Conservation (phyloP, 176 grass and related monocot species). For the Zoysia pacifica region DNA sequence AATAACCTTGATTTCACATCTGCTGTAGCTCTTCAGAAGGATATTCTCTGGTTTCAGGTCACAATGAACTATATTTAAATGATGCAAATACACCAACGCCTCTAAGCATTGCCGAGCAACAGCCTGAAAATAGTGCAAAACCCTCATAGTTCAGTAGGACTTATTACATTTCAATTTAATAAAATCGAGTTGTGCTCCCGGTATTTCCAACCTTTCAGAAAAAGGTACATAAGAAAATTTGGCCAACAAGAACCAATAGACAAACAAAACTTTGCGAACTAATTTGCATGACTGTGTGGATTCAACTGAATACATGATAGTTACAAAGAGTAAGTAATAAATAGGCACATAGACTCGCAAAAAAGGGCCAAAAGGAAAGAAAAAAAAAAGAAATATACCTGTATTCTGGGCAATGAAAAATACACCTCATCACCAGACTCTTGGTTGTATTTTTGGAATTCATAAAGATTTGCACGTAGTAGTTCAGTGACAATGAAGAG, state of each 20-base stretch:
- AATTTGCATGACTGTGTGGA: constrained; percentile 8
- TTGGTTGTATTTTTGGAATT: constrained; percentile 98
- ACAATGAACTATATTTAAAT: constrained; percentile 91
- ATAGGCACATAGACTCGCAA: neutral
- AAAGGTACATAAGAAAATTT: neutral
- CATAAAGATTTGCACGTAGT: constrained; percentile 86
- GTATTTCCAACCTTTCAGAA: constrained; percentile 8
- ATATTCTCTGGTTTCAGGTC: constrained; percentile 99
- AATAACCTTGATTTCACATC: constrained; percentile 98
- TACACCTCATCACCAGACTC: constrained; percentile 77
- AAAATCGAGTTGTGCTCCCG: constrained; percentile 14
- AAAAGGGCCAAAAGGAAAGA: neutral
- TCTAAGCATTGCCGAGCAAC: constrained; percentile 93
- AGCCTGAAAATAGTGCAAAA: constrained; percentile 55
- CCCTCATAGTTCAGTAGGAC: neutral
- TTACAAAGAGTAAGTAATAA: constrained; percentile 15
- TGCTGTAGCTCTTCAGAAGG: constrained; percentile 95
- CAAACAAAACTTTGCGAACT: neutral
- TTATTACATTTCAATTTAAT: constrained; percentile 10
- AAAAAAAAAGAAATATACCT: constrained; percentile 44
- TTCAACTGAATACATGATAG: constrained; percentile 16
- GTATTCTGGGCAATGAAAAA: constrained; percentile 93
- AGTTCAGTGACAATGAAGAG: constrained; percentile 99
- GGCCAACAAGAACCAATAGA: neutral
- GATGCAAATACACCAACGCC: constrained; percentile 83